Evolutionary conservation across 2,329 filamentous ascomycete species (phyloP), one percentile per base, ranked within the genome.

Genomic region (Emmonsiellopsis sp.): DNA sequence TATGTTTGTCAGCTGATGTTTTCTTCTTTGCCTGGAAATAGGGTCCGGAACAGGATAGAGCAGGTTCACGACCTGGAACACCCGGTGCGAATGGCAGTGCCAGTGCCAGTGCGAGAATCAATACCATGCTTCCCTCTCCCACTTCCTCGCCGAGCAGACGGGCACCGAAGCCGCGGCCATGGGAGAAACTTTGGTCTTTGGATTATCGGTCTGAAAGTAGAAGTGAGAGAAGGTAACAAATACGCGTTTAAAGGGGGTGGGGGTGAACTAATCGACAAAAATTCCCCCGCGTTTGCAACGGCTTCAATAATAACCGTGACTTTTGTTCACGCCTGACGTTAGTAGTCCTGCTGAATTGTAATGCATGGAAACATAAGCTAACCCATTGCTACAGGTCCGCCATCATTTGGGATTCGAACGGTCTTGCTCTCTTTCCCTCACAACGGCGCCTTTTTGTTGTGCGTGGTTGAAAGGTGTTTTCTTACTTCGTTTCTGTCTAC

Each of bases 151-250:
- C 62, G 4, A 56, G 49, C 45, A 62, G 58, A 49, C 63, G 60
- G 44, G 54, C 58, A 17, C 52, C 58, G 6, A 63, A 60, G 48
- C 57, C 64, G 44, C 63, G 68, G 5, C 65, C 69, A 31, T 74
- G 71, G 71, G 70, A 73, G 57, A 72, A 68, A 51, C 51, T 74
- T 11, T 73, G 70, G 64, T 72, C 69, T 49, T 62, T 74, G 51
- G 71, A 74, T 50, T 74, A 72, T 62, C 66, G 67, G 14, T 57
- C 66, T 31, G 69, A 70, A 50, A 61, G 63, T 53, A 58, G 61
- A 6, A 53, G 55, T 49, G 51, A 53, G 50, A 61, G 57, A 54
- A 52, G 48, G 21, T 53, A 43, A 48, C 36, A n/a, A 39, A 9
- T n/a, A 6, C 39, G n/a, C 43, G 5, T 27, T 27, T 27, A 27